Evolutionary conservation across 1,139 yeast genomes (phyloP).

Genomic region (Lodderomyces elongisporus): DNA sequence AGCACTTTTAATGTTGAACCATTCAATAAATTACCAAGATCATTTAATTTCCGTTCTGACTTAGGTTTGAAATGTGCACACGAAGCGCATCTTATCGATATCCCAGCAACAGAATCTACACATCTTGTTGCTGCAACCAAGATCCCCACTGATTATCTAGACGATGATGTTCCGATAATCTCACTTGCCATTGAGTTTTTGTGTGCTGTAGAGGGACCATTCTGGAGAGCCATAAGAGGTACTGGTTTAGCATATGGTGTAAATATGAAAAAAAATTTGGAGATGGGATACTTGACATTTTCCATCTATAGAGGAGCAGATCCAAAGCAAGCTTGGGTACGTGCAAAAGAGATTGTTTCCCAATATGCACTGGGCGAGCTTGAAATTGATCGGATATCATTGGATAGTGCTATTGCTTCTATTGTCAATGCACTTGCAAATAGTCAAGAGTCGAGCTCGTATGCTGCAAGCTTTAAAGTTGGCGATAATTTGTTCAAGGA

Average conservation of each 20-base stretch:
- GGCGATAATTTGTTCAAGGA: conserved; percentile 60
- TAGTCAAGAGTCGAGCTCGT: conserved; percentile 52
- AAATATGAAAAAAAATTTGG: conserved; percentile 51
- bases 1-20: conserved; percentile 10
- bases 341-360: conserved; percentile 63
- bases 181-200: conserved; percentile 73
- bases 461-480: conserved; percentile 64
- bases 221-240: conserved; percentile 96
- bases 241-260: conserved; percentile 95
- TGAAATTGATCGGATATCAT: conserved; percentile 51
- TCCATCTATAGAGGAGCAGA: conserved; percentile 83
- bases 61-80: conserved; percentile 51
- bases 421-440: conserved; percentile 70
- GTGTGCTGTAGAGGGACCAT: conserved; percentile 91
- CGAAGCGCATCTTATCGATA: conserved; percentile 60
- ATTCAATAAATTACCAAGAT: conserved; percentile 43
- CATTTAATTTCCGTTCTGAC: conserved; percentile 50
- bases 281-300: conserved; percentile 63
- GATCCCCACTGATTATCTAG: conserved; percentile 60
- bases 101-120: conserved; percentile 89
- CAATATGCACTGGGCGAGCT: conserved; percentile 52
- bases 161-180: conserved; percentile 67
- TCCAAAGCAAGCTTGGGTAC: conserved; percentile 63
- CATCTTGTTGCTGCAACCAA: conserved; percentile 58
- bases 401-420: conserved; percentile 72